Evolutionary conservation across 352 stramenopile species (phyloP).

Genomic region (Globisporangium alternatum): DNA sequence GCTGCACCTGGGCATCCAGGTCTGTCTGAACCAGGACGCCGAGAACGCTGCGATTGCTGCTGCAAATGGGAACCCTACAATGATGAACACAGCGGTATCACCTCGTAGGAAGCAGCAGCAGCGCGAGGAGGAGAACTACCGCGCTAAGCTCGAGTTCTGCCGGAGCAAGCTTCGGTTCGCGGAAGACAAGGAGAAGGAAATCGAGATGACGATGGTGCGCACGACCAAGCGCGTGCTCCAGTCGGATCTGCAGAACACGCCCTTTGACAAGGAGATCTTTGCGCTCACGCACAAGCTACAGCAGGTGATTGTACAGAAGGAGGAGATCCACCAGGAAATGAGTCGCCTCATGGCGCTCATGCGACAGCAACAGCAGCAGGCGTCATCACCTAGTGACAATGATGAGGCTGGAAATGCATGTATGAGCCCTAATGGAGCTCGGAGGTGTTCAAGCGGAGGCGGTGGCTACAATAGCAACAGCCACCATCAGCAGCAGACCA

Average conservation of each 20-base stretch:
- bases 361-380: slow-evolving; percentile 10
- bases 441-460: not conserved
- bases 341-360: slow-evolving; percentile 47
- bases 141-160: slow-evolving; percentile 52
- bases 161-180: slow-evolving; percentile 55
- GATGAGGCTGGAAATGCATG: not conserved
- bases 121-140: slow-evolving; percentile 41
- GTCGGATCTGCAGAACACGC: slow-evolving; percentile 35
- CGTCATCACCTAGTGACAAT: not conserved
- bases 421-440: not conserved
- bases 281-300: slow-evolving; percentile 71
- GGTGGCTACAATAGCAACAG: not conserved
- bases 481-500: slow-evolving; percentile 7
- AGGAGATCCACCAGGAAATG: slow-evolving; percentile 75
- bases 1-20: slow-evolving; percentile 47
- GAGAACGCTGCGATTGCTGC: not conserved
- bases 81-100: not conserved
- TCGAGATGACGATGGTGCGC: slow-evolving; percentile 64
- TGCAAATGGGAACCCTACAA: not conserved
- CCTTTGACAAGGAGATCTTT: slow-evolving; percentile 81
- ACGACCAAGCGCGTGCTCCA: slow-evolving; percentile 72
- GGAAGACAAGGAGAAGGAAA: slow-evolving; percentile 67
- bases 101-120: slow-evolving; percentile 18
- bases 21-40: slow-evolving; percentile 28
- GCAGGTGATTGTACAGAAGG: slow-evolving; percentile 72